These are phyloP conservation scores for Aspergillus tubingensis DNA, from an alignment of 2,329 filamentous ascomycete genomes.

Conservation along the genomic window DNA sequence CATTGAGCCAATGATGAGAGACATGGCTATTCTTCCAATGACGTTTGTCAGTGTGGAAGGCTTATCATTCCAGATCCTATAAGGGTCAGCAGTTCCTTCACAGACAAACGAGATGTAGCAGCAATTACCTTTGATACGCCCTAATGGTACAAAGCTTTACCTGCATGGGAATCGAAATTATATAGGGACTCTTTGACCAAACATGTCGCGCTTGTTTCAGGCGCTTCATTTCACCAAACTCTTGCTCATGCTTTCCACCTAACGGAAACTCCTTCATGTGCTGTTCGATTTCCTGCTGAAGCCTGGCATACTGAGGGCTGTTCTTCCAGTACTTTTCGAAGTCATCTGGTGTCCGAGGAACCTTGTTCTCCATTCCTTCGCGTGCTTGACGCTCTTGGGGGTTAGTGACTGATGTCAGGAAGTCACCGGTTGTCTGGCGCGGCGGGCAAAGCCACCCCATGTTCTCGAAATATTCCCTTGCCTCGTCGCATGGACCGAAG, in stretches of 20 bases:
- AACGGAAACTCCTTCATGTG: constrained; percentile 36
- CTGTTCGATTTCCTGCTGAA: constrained; percentile 39
- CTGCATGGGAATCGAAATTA: constrained; percentile 75
- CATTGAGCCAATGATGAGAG: constrained; percentile 70
- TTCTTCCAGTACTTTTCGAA: constrained; percentile 58
- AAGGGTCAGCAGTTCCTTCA: constrained; percentile 14
- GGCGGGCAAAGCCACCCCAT: constrained; percentile 69
- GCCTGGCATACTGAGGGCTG: constrained; percentile 33
- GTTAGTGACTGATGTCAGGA: constrained; percentile 69
- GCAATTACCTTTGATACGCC: constrained; percentile 65
- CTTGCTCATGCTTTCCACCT: constrained; percentile 33
- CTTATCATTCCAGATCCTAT: constrained; percentile 70
- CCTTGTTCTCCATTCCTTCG: constrained; percentile 60
- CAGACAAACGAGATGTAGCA: background rate
- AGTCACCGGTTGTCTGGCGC: constrained; percentile 69
- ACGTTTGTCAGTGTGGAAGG: constrained; percentile 69
- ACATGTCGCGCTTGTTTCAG: constrained; percentile 41
- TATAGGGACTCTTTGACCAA: constrained; percentile 62
- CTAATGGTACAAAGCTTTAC: constrained; percentile 78
- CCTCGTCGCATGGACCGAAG: constrained; percentile 64
- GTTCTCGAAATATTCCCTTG: constrained; percentile 66
- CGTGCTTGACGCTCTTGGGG: constrained; percentile 59
- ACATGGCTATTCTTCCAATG: constrained; percentile 69
- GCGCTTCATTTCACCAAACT: constrained; percentile 35
- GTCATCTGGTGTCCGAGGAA: constrained; percentile 68